phyloP scores from a whole-genome alignment of 768 basidiomycete species.

The Mycena rebaudengoi region DNA sequence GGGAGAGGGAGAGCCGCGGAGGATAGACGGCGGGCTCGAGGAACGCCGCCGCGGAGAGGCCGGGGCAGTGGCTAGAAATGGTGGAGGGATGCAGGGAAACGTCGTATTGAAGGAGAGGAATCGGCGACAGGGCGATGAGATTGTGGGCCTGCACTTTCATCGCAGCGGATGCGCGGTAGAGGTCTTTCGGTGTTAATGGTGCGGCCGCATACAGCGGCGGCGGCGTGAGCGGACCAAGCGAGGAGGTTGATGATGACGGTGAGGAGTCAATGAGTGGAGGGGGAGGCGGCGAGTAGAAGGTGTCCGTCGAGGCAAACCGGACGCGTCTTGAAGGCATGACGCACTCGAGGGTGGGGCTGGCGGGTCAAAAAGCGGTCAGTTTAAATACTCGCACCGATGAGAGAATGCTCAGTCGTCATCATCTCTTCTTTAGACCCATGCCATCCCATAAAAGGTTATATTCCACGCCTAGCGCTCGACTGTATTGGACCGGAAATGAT shows the following conservation, averaged over 20 bases:
- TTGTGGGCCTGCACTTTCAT: conserved; percentile 15
- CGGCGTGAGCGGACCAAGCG: conserved; percentile 11
- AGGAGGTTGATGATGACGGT: conserved; percentile 15
- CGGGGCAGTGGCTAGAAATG: conserved; percentile 8
- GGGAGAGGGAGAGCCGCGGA: conserved; percentile 10
- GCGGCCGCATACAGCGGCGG: conserved; percentile 12
- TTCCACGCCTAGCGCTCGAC: background rate
- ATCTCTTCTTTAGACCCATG: conserved; percentile 2
- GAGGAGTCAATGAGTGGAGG: conserved; percentile 13
- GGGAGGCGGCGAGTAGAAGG: conserved; percentile 14
- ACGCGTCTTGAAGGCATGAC: conserved; percentile 13
- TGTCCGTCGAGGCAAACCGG: conserved; percentile 15
- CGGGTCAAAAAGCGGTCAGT: conserved; percentile 9
- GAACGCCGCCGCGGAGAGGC: conserved; percentile 7
- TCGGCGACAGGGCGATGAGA: conserved; percentile 11
- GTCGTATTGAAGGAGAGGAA: conserved; percentile 16
- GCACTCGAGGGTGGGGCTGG: conserved; percentile 13
- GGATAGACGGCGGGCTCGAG: conserved; percentile 13
- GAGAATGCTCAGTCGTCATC: conserved; percentile 4
- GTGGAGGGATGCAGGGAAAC: conserved; percentile 11
- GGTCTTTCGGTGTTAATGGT: conserved; percentile 12
- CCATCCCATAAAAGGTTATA: conserved; percentile 7
- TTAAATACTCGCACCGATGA: conserved; percentile 12
- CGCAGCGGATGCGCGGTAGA: conserved; percentile 1
- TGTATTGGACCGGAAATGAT: background rate